These are phyloP conservation scores for Boletus rubescentipes DNA, from an alignment of 768 basidiomycete species.

Conservation along the genomic window DNA sequence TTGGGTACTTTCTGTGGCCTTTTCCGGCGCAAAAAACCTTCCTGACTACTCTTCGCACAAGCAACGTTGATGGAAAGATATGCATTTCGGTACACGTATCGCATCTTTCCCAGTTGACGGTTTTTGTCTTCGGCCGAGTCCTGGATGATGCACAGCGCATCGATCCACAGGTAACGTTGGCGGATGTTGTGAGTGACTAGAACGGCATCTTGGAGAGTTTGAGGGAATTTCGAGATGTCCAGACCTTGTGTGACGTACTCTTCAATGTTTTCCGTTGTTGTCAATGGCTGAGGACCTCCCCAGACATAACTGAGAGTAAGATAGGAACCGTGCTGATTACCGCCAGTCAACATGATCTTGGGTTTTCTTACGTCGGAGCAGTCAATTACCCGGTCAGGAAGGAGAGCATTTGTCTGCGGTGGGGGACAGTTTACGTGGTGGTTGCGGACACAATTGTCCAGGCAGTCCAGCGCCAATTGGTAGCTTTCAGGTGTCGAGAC, in stretches of 20 bases:
- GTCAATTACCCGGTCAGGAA: neutral
- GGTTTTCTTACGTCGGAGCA: neutral
- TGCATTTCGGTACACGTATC: neutral
- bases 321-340: neutral
- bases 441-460: neutral
- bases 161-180: neutral
- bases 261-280: neutral
- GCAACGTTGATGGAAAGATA: neutral
- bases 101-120: neutral
- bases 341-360: neutral
- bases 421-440: neutral
- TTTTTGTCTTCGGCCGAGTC: neutral
- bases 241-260: neutral
- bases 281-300: neutral
- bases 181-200: neutral
- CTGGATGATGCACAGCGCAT: constrained; percentile 2
- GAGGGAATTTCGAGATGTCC: neutral
- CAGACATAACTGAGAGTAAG: neutral
- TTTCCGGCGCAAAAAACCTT: neutral
- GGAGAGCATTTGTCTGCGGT: neutral
- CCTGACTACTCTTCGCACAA: neutral
- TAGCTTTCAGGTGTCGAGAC: neutral
- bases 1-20: neutral
- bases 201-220: neutral
- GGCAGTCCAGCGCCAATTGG: neutral